Evolutionary conservation across 352 stramenopile species (phyloP), one percentile per base, ranked within the genome.

Genomic region (Globisporangium nunn): DNA sequence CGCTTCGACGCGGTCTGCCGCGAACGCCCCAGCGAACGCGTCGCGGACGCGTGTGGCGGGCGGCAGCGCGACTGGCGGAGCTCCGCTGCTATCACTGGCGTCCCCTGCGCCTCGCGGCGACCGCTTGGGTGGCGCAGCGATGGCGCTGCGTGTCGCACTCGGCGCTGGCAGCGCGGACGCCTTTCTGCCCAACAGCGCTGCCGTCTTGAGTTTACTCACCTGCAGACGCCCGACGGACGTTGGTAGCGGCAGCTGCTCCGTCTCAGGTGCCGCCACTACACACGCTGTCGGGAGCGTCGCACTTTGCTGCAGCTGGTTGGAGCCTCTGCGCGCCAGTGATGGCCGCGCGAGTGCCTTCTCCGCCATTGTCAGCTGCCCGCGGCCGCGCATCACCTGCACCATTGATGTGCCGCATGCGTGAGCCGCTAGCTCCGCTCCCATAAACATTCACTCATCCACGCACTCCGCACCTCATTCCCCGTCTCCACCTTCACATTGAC

Each of bases 1-100:
- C n/a, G 72, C 61, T 6, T 67, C 48, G 23, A 76, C 18, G 23
- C 61, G 72, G 31, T 84, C 66, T 0, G 59, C 37, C 17, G 61
- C 50, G 48, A 87, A 82, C 54, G 33, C 68, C 33, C 58, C 56
- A 0, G 51, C 28, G 46, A 85, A 82, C 17, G 52, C 63, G 12
- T 78, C 62, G 30, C 59, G 64, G 37, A 85, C 54, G 29, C 71
- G 70, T 17, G 52, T 50, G 17, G n/a, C 33, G 30, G 23, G 23
- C 23, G 15, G 18, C 8, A 39, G 12, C 12, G 48, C 15, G 4
- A 30, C 10, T 1, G 29, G 30, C 7, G 4, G 4, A 41, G 30
- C 14, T 6, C 6, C 29, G 41, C 28, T 3, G 28, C 15, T 17
- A 14, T 4, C 15, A 17, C 29, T 44, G 8, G 45, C 48, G 0